phyloP scores from a whole-genome alignment of 73 alveolate genomes.

The Paramecium biaurelia region DNA sequence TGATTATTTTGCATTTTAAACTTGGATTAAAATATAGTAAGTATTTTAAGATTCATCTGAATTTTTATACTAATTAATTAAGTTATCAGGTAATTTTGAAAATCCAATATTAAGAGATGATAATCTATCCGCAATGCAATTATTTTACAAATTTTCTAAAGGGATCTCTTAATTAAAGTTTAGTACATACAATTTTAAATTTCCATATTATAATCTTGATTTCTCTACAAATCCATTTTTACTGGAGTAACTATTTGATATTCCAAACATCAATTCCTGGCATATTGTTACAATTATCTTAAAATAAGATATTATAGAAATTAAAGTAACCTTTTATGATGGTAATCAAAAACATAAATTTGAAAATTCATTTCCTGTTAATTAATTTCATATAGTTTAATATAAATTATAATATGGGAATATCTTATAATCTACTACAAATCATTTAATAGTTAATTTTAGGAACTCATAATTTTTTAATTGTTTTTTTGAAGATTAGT shows the following conservation, averaged over 20 bases:
- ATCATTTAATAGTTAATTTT: background rate
- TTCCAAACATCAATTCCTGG: background rate
- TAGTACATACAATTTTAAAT: background rate
- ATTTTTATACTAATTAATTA: background rate
- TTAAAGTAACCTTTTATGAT: background rate
- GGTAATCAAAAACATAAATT: background rate
- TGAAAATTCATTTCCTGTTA: background rate
- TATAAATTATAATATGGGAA: background rate
- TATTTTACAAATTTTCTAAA: background rate
- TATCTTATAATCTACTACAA: background rate
- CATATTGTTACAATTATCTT: background rate
- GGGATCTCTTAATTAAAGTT: background rate
- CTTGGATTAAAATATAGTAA: background rate
- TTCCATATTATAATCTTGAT: background rate
- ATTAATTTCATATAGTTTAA: background rate
- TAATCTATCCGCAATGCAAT: background rate
- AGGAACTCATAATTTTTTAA: background rate
- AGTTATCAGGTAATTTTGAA: background rate
- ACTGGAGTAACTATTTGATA: background rate
- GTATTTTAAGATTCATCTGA: background rate
- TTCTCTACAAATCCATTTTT: background rate
- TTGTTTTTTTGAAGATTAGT: background rate
- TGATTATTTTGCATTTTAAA: background rate
- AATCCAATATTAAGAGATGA: background rate
- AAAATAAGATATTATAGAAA: background rate